A percentile compares a stretch with the other conserved stretches of the same genome.
Conservation (phyloP, 768 basidiomycete species). For the Kwoniella dejecticola region DNA sequence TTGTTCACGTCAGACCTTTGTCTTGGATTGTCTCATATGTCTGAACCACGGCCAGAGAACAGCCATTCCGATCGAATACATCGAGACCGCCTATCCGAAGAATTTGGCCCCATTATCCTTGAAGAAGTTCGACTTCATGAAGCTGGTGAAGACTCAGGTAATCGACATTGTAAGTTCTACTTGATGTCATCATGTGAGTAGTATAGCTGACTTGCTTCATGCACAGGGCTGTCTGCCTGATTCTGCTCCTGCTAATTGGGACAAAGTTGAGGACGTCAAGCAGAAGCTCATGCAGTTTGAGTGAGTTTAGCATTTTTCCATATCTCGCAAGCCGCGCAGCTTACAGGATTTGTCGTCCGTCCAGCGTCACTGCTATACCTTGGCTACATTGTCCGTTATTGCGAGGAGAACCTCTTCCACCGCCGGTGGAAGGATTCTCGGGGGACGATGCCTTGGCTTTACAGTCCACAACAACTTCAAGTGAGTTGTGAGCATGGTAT, state of each 20-base stretch:
- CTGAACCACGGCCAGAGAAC: constrained; percentile 48
- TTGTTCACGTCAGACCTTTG: too few species aligned
- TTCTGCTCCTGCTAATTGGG: constrained; percentile 31
- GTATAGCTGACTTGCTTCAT: not conserved
- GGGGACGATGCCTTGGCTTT: constrained; percentile 24
- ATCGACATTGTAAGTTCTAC: constrained; percentile 39
- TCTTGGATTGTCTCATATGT: constrained; percentile 44
- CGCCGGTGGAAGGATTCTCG: constrained; percentile 18
- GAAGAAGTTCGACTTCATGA: constrained; percentile 42
- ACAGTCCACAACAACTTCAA: constrained; percentile 26
- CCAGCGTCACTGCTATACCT: constrained; percentile 22
- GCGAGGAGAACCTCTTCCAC: constrained; percentile 28
- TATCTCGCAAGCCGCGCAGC: too few species aligned
- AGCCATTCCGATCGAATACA: constrained; percentile 35
- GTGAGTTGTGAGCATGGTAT: constrained; percentile 13
- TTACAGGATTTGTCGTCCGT: too few species aligned
- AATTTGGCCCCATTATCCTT: constrained; percentile 6
- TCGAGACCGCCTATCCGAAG: constrained; percentile 40
- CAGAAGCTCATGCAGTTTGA: constrained; percentile 32
- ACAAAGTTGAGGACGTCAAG: constrained; percentile 26
- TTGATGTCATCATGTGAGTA: not conserved
- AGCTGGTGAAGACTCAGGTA: constrained; percentile 33
- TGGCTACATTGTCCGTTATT: constrained; percentile 38
- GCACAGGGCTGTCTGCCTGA: constrained; percentile 40
- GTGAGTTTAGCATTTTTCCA: constrained; percentile 27